These are phyloP conservation scores for Pyrenopolyporus hunteri DNA, from an alignment of 495 filamentous ascomycete species.

Conservation along the genomic window DNA sequence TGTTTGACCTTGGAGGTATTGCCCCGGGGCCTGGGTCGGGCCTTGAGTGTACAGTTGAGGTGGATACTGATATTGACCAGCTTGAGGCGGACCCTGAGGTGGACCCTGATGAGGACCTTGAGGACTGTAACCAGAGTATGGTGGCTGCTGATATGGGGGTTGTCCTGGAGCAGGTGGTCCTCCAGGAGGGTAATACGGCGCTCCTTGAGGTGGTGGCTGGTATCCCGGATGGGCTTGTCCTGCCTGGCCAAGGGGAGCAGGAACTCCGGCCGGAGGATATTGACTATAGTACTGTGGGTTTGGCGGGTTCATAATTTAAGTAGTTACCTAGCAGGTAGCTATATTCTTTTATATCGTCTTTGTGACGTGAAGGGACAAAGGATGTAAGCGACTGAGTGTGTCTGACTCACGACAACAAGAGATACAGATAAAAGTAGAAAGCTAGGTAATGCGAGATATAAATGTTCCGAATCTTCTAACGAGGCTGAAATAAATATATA, in stretches of 20 bases:
- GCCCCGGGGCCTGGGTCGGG: not conserved
- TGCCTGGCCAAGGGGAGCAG: constrained; percentile 4
- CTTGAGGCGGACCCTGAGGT: constrained; percentile 27
- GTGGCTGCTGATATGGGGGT: constrained; percentile 15
- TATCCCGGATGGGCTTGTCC: constrained; percentile 18
- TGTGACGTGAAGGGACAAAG: too few relatives aligned
- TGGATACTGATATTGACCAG: constrained; percentile 17
- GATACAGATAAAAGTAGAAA: not conserved
- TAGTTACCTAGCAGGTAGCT: not conserved
- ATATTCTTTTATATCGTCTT: too few relatives aligned
- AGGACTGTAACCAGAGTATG: constrained; percentile 19
- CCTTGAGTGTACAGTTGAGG: not conserved
- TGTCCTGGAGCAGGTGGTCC: constrained; percentile 9
- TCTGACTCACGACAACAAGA: not conserved
- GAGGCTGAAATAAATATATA: not conserved
- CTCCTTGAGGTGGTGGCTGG: constrained; percentile 15
- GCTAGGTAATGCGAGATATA: not conserved
- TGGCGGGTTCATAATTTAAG: constrained; percentile 5
- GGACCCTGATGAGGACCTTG: constrained; percentile 25
- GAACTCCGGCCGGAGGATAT: constrained; percentile 7
- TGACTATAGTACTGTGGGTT: constrained; percentile 18
- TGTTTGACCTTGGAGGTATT: not conserved
- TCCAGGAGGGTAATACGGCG: constrained; percentile 14
- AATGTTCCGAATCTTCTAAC: not conserved
- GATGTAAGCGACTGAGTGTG: not conserved